Conservation (phyloP, 2,329 filamentous ascomycete genomes). For the Didymella pinodella region DNA sequence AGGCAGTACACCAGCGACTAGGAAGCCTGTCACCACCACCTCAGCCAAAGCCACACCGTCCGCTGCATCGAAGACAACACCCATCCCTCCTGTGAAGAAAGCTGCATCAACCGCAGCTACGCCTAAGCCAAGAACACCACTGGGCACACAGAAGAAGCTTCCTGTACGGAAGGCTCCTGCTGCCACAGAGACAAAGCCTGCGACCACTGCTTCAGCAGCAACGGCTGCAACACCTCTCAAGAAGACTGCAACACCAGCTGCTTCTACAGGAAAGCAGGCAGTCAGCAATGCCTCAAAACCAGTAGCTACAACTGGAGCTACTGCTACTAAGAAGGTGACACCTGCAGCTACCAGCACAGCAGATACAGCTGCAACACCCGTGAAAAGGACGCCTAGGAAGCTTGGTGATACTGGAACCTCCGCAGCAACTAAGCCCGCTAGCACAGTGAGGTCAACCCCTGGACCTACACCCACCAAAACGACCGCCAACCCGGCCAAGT, state of each 20-base stretch:
- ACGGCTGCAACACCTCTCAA: constrained; percentile 37
- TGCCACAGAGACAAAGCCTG: constrained; percentile 22
- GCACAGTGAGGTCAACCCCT: constrained; percentile 14
- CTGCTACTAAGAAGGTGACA: constrained; percentile 10
- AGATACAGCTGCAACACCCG: constrained; percentile 3
- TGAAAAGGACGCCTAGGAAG: constrained; percentile 13
- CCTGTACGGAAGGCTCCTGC: constrained; percentile 17
- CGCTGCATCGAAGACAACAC: constrained; percentile 24
- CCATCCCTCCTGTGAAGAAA: constrained; percentile 27
- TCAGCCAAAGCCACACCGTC: constrained; percentile 28
- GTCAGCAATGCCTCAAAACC: constrained; percentile 29
- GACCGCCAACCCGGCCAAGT: constrained; percentile 14
- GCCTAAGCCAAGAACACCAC: constrained; percentile 29
- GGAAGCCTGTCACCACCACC: constrained; percentile 37
- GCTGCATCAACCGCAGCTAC: constrained; percentile 16
- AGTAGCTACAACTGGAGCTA: constrained; percentile 9
- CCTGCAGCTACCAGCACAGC: constrained; percentile 3
- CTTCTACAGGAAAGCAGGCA: constrained; percentile 26
- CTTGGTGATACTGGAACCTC: constrained; percentile 8
- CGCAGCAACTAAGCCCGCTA: constrained; percentile 25
- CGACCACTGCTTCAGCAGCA: constrained; percentile 21
- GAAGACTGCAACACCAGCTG: constrained; percentile 27
- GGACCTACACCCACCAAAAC: constrained; percentile 25
- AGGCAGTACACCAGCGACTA: constrained; percentile 31
- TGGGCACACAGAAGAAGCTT: constrained; percentile 35